These are phyloP conservation scores for Rhodotorula paludigena DNA, from an alignment of 768 basidiomycete genomes.

Conservation along the genomic window DNA sequence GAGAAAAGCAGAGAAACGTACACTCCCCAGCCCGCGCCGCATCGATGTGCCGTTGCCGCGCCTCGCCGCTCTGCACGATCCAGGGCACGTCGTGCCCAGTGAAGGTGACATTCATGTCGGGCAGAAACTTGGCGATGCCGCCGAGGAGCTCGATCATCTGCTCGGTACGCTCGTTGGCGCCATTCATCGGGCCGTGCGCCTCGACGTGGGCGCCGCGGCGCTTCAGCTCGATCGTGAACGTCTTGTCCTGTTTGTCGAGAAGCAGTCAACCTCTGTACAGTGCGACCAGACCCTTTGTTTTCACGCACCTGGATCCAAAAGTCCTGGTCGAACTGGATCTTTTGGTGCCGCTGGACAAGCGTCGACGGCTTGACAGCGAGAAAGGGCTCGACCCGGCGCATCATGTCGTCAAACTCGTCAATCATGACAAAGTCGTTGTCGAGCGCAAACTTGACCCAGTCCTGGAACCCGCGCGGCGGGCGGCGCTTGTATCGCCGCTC, in stretches of 20 bases:
- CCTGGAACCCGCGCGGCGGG: conserved; percentile 84
- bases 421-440: conserved; percentile 52
- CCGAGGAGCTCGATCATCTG: conserved; percentile 31
- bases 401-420: conserved; percentile 67
- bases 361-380: conserved; percentile 50
- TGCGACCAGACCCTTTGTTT: too few relatives aligned
- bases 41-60: background rate
- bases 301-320: conserved; percentile 33
- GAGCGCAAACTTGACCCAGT: conserved; percentile 69
- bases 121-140: conserved; percentile 34
- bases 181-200: conserved; percentile 28
- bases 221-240: conserved; percentile 32
- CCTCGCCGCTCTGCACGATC: conserved; percentile 25
- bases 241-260: conserved; percentile 23
- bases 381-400: conserved; percentile 51
- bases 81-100: conserved; percentile 40
- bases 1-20: background rate
- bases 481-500: conserved; percentile 63
- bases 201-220: background rate
- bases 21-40: conserved; percentile 7
- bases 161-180: conserved; percentile 10
- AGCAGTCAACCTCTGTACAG: background rate
- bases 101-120: conserved; percentile 40
- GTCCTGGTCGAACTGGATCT: conserved; percentile 23
- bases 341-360: conserved; percentile 38